phyloP scores from a whole-genome alignment of 768 basidiomycete species.

The Naganishia onofrii region DNA sequence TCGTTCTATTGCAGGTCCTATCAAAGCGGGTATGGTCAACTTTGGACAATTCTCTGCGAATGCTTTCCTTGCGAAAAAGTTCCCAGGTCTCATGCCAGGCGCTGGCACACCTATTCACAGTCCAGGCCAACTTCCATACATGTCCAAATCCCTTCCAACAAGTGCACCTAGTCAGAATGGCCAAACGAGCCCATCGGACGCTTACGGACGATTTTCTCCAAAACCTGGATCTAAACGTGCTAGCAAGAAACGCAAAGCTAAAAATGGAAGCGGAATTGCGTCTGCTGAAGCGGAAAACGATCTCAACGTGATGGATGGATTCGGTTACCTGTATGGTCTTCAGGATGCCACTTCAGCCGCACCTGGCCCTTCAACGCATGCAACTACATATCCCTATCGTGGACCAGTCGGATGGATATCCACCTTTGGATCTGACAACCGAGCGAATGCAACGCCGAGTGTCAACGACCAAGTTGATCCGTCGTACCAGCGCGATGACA shows the following conservation, averaged over 20 bases:
- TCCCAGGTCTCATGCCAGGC: conserved; percentile 16
- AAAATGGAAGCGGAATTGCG: conserved; percentile 16
- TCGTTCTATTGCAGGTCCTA: conserved; percentile 17
- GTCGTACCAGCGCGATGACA: not conserved
- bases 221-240: conserved; percentile 6
- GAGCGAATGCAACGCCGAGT: not conserved
- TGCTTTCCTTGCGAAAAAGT: conserved; percentile 15
- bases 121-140: conserved; percentile 20
- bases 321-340: conserved; percentile 17
- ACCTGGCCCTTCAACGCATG: not conserved
- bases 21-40: conserved; percentile 19
- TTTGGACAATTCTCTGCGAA: conserved; percentile 20
- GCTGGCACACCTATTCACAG: conserved; percentile 10
- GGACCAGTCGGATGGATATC: conserved; percentile 11
- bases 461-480: not conserved
- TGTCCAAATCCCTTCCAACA: conserved; percentile 15
- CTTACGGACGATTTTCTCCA: not conserved
- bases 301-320: conserved; percentile 20
- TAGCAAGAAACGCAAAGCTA: conserved; percentile 17
- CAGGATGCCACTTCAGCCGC: conserved; percentile 5
- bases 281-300: conserved; percentile 22
- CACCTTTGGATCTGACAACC: not conserved
- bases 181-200: not conserved
- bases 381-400: not conserved
- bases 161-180: not conserved